phyloP scores from a whole-genome alignment of 129 eudicot species.

The Dittrichia graveolens region DNA sequence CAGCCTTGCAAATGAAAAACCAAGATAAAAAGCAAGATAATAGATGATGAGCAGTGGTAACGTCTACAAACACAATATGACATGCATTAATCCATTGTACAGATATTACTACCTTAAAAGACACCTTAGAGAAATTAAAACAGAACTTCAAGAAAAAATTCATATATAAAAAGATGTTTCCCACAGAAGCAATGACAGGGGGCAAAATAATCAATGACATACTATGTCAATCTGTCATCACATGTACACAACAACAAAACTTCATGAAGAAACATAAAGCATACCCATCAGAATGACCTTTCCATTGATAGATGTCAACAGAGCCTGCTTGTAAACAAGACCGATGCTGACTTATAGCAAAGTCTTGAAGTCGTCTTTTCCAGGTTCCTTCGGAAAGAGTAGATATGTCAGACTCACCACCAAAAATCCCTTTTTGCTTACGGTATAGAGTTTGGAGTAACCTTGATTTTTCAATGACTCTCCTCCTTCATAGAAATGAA shows the following conservation, averaged over 20 bases:
- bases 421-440: slow-evolving; percentile 42
- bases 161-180: too few relatives aligned
- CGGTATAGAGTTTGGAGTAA: slow-evolving; percentile 55
- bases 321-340: slow-evolving; percentile 56
- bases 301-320: slow-evolving; percentile 69
- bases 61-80: too few relatives aligned
- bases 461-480: slow-evolving; percentile 50
- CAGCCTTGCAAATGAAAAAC: background rate
- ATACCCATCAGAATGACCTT: slow-evolving; percentile 74
- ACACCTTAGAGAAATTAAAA: too few relatives aligned
- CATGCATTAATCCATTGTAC: too few relatives aligned
- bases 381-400: slow-evolving; percentile 41
- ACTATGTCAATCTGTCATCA: too few relatives aligned
- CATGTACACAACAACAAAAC: background rate
- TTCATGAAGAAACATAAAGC: background rate
- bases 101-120: too few relatives aligned
- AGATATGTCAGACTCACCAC: slow-evolving; percentile 31
- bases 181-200: too few relatives aligned
- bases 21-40: slow-evolving; percentile 14
- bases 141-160: too few relatives aligned
- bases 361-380: slow-evolving; percentile 49
- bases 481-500: slow-evolving; percentile 49
- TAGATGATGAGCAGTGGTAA: background rate
- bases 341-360: slow-evolving; percentile 68
- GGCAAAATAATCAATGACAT: too few relatives aligned